Evolutionary conservation across 2,329 filamentous ascomycete genomes (phyloP).

Genomic region (Leptographium galeiforme): DNA sequence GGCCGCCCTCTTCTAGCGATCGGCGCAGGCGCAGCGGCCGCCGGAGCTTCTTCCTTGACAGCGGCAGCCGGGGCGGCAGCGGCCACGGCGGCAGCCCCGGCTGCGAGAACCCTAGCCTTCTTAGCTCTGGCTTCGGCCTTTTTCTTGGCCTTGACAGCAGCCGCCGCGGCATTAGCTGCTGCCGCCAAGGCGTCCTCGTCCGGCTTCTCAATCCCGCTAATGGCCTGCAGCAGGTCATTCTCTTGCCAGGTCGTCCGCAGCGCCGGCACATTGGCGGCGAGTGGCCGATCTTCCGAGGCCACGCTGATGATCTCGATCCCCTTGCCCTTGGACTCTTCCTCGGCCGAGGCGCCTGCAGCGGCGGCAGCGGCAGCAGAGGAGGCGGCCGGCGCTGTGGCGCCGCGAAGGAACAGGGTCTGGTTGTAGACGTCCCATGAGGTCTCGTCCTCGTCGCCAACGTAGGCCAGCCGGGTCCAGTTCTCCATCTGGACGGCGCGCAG

Average conservation of each 20-base stretch:
- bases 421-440: slow-evolving; percentile 66
- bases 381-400: slow-evolving; percentile 5
- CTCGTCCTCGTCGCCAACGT: slow-evolving; percentile 67
- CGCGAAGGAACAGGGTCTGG: slow-evolving; percentile 50
- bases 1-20: neutral
- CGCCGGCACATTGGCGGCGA: slow-evolving; percentile 24
- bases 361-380: slow-evolving; percentile 4
- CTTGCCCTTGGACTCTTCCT: slow-evolving; percentile 13
- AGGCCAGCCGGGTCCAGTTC: slow-evolving; percentile 65
- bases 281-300: slow-evolving; percentile 5
- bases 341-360: slow-evolving; percentile 12
- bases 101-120: neutral
- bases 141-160: neutral
- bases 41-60: neutral
- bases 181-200: neutral
- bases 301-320: slow-evolving; percentile 13
- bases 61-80: neutral
- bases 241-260: slow-evolving; percentile 30
- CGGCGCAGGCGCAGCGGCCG: neutral
- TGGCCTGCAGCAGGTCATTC: slow-evolving; percentile 29
- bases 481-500: slow-evolving; percentile 71
- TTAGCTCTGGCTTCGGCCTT: neutral
- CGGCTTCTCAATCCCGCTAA: slow-evolving; percentile 24
- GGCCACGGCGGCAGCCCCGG: too few relatives aligned
- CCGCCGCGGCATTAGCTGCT: neutral